Base-by-base conservation (phyloP, 73 alveolate genomes). In the Paramecium biaurelia region DNA sequence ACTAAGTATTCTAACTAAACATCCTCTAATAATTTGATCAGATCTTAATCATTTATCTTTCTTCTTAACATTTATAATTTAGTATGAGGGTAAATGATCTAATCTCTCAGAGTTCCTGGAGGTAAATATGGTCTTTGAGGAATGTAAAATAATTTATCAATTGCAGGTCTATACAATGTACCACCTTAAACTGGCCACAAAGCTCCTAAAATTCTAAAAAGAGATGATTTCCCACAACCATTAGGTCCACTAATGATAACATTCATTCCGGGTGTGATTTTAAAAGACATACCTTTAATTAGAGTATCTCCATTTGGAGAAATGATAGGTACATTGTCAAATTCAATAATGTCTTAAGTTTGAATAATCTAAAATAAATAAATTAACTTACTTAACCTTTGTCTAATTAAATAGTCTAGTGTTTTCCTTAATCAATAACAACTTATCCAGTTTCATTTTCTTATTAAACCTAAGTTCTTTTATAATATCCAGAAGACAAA, bases 171-270 rank as follows among this genome's bases (percentile, higher is more conserved):
- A 93, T 87, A 38, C 34, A 97, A 85, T 41, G 93, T 86, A 10
- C 99, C 99, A 35, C 98, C 98, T 85, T 93, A 95, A 30, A 96
- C 89, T 9, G 99, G 99, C 99, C 99, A 97, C 28, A 97, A 90
- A 41, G 94, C 99, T 20, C 99, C 99, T 85, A 97, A 92, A 86
- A 97, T 96, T 92, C 99, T 92, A 96, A 97, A 97, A 23, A 97
- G 94, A 12, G 99, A 96, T 10, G 96, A 85, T 93, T 97, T 97
- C 11, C 99, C 99, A 93, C 99, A 96, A 35, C 99, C 99, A 82
- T 97, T 97, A 24, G 99, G 99, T 38, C 99, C 99, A 12, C 97
- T 88, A 82, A 97, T 95, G 74, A 97, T 92, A 18, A 96, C 93
- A 92, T 97, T 96, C 98, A 94, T 95, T 70, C 99, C 99, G 18